A percentile compares a stretch with the other conserved stretches of the same genome.
Evolutionary conservation across 2,329 filamentous ascomycete genomes (phyloP).

Genomic region (Diaporthe humulicola): DNA sequence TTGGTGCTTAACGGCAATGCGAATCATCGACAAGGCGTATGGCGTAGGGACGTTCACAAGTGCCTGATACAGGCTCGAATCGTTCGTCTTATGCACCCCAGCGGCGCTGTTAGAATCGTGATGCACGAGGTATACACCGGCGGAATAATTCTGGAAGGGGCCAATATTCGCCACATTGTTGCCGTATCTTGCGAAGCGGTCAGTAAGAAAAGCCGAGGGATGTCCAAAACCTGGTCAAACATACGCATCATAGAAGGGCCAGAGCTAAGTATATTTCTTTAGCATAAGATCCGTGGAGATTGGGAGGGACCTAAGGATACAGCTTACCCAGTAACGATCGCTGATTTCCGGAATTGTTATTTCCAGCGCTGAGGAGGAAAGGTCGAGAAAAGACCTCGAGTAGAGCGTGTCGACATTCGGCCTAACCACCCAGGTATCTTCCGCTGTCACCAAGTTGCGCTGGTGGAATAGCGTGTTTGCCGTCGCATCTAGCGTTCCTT

Average conservation of each 20-base stretch:
- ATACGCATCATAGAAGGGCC: conserved; percentile 48
- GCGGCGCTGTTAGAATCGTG: conserved; percentile 26
- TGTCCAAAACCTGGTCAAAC: neutral
- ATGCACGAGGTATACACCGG: conserved; percentile 45
- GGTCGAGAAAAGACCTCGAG: conserved; percentile 43
- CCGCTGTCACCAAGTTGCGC: conserved; percentile 25
- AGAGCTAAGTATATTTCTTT: conserved; percentile 26
- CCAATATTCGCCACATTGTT: conserved; percentile 49
- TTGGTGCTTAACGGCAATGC: conserved; percentile 26
- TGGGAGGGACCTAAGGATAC: neutral
- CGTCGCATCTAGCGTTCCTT: neutral
- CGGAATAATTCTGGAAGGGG: conserved; percentile 33
- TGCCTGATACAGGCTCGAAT: conserved; percentile 10
- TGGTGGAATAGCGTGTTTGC: conserved; percentile 21
- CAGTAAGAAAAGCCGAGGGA: too few relatives aligned
- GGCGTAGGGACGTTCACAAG: conserved; percentile 37
- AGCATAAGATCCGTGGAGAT: neutral
- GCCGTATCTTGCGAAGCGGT: conserved; percentile 32
- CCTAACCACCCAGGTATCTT: conserved; percentile 37
- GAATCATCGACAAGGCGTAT: conserved; percentile 33
- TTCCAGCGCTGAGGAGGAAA: conserved; percentile 45
- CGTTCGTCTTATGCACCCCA: conserved; percentile 26
- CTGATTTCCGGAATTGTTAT: conserved; percentile 44
- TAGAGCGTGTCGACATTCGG: conserved; percentile 49
- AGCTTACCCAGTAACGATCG: conserved; percentile 43